Evolutionary conservation across 164 flowering plant species (phyloP), one percentile per base, ranked within the genome.

Genomic region (Vitis labrusca): DNA sequence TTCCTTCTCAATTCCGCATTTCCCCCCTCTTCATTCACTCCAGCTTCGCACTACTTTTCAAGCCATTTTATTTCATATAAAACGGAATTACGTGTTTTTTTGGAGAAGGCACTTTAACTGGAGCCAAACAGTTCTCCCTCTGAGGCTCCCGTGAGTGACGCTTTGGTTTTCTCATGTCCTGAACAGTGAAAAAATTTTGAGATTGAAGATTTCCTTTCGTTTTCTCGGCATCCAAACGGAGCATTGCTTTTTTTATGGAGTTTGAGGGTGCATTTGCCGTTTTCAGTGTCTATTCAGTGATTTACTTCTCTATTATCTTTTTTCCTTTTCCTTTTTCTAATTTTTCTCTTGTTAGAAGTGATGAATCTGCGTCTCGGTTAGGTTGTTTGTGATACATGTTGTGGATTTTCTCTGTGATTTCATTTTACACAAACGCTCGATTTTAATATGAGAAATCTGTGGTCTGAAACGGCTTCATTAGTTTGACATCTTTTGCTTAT

Each of bases 171-270:
- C 44, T 37, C 44, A 6, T 37, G 8, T 37, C 44, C 0, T 37
- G 44, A 37, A 37, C 44, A 37, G 44, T 37, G 44, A 37, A 3
- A 5, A 0, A 0, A 0, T 37, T 6, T 37, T 37, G 7, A 37
- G 44, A 37, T 37, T 37, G 44, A 37, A 37, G 0, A 3, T 37
- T 48, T 47, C 11, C 48, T 27, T 10, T 10, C 61, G 30, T 59
- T 59, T 59, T 59, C 61, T 62, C 52, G n/a, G 29, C 65, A 44
- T 44, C 65, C 50, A 62, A 62, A 47, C 50, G 52, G 27, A 37
- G 19, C 2, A 7, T 37, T 37, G n/a, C 44, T 10, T 44, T 61
- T 17, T 19, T 9, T 58, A 17, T 62, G 12, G 4, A 54, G 23
- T 54, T 54, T 7, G 50, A 14, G 12, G 3, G 64, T 15, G 32